Percentiles rank a stretch among this genome's conserved stretches.
Evolutionary conservation across 108 stramenopile species (phyloP).

Genomic region (Aureococcus anophagefferens): DNA sequence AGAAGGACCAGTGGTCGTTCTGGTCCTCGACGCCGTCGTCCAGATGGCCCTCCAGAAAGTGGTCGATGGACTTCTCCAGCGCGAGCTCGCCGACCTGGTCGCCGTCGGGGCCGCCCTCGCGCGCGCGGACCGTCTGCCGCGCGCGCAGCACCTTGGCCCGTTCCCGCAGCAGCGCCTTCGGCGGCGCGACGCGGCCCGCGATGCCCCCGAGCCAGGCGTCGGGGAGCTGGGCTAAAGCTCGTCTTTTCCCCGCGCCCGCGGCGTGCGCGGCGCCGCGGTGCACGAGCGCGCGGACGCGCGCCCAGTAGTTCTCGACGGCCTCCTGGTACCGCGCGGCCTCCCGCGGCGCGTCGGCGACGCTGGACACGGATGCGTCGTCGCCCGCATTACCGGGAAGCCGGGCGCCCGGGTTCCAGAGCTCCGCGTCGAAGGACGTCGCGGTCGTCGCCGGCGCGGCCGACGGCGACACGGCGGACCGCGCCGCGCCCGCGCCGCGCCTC

Average conservation of each 20-base stretch:
- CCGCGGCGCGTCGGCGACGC: too few relatives aligned
- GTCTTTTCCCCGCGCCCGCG: background rate
- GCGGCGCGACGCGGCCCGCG: background rate
- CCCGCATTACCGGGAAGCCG: too few relatives aligned
- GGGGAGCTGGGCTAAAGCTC: background rate
- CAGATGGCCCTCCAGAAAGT: too few relatives aligned
- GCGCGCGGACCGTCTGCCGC: background rate
- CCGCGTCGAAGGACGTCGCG: background rate
- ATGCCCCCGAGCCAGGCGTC: background rate
- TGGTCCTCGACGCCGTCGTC: background rate
- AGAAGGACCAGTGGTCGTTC: background rate
- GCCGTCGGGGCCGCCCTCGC: too few relatives aligned
- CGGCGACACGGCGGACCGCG: background rate
- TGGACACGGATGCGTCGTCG: too few relatives aligned
- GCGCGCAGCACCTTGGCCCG: background rate
- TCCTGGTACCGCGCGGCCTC: background rate
- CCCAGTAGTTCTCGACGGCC: background rate
- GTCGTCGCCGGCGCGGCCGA: background rate
- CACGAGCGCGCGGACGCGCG: background rate
- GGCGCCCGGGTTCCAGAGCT: background rate
- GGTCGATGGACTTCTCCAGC: too few relatives aligned
- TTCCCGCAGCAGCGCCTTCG: background rate
- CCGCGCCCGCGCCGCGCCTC: background rate
- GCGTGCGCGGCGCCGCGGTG: background rate
- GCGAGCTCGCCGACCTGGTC: too few relatives aligned